A percentile compares a stretch with the other conserved stretches of the same genome.
phyloP scores from a whole-genome alignment of 108 stramenopile species.

The Pseudonitzschia delicatissima region DNA sequence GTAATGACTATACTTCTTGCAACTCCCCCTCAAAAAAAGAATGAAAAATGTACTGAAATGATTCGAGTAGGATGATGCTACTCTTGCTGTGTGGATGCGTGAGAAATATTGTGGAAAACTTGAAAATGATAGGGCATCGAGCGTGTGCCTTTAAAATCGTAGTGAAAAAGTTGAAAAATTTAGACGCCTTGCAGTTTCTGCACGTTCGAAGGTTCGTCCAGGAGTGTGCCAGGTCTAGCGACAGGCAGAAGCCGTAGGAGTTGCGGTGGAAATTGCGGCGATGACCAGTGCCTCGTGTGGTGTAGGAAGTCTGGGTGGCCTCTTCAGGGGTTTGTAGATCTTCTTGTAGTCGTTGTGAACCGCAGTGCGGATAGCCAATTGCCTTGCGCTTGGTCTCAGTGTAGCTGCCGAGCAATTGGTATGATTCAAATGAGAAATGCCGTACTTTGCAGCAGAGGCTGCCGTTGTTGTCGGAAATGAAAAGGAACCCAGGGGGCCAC shows the following conservation, averaged over 20 bases:
- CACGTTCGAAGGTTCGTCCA: too few species aligned
- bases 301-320: neutral
- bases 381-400: neutral
- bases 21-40: too few species aligned
- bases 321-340: neutral
- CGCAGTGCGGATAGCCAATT: conserved; percentile 4
- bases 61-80: too few species aligned
- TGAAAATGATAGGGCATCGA: too few species aligned
- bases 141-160: too few species aligned
- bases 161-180: too few species aligned
- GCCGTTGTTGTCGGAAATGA: neutral
- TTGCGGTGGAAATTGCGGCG: neutral
- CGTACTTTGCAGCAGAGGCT: neutral
- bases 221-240: too few species aligned
- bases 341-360: conserved; percentile 12
- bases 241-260: neutral
- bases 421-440: neutral
- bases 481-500: neutral
- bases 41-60: too few species aligned
- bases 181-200: too few species aligned
- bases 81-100: too few species aligned
- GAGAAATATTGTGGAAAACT: too few species aligned
- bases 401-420: neutral
- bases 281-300: conserved; percentile 4
- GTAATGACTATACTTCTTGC: too few species aligned